Base-by-base conservation (phyloP, 2,329 filamentous ascomycete genomes). In the Cordyceps fumosorosea region DNA sequence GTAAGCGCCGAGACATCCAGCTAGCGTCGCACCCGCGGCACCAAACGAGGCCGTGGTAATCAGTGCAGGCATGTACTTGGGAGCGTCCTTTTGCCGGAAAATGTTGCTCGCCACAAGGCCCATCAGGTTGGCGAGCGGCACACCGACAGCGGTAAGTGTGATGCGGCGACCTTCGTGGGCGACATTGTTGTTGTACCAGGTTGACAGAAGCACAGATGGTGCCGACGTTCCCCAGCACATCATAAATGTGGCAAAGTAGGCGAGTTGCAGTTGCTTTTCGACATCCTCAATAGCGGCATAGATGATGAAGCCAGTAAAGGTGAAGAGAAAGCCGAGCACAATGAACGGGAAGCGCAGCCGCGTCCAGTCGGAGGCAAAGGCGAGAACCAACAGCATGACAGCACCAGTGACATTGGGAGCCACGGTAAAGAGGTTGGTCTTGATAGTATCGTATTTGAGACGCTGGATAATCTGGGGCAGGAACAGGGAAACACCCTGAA, bases 151-250 rank as follows among this genome's bases (percentile, higher is more conserved):
- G 0, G 89, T 92, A 16, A 91, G 77, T 0, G 87, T 80, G 6
- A 91, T 80, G 53, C 89, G 86, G 44, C 86, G 84, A 62, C 87
- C 87, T 73, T 93, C 90, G 68, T 93, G 83, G 1, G 89, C 89
- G 62, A 91, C 83, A 71, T 93, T 93, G 78, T 93, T 93, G 76
- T 90, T 93, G 75, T 91, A 92, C 87, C 71, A 77, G 32, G 62
- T 84, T 78, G 66, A 85, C 76, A 87, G 77, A 14, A 93, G 78
- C 10, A 92, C 89, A 0, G 85, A 89, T 0, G 90, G 89, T 0
- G 89, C 89, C 1, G 85, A 87, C 0, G 88, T 91, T 18, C 89
- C 89, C 86, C 88, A 91, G 12, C 86, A 89, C 88, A 92, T 91
- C 87, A 92, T 89, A 72, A 92, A 93, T 60, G 83, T 86, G 5